Conservation (phyloP, 2,329 filamentous ascomycete species). For the Monosporascus sp. region DNA sequence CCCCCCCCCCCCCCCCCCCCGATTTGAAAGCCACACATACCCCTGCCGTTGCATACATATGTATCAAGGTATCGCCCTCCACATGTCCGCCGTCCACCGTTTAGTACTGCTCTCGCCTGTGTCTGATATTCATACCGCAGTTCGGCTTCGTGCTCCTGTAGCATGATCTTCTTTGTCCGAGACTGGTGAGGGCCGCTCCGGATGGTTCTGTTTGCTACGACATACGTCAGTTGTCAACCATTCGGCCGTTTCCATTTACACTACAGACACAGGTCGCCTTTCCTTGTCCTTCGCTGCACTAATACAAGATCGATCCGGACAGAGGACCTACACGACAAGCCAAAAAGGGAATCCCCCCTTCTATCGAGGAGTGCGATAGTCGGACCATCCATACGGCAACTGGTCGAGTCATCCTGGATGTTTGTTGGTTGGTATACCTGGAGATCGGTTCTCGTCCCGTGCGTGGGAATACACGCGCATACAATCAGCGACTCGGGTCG, state of each 20-base stretch:
- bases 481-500: conserved; percentile 19
- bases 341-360: conserved; percentile 7
- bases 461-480: conserved; percentile 20
- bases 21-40: conserved; percentile 24
- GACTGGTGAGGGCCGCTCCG: conserved; percentile 14
- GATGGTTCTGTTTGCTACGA: conserved; percentile 21
- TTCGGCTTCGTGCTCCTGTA: conserved; percentile 23
- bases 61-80: conserved; percentile 31
- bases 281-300: conserved; percentile 18
- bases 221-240: conserved; percentile 15
- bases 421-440: conserved; percentile 24
- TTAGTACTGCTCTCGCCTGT: conserved; percentile 25
- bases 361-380: conserved; percentile 9
- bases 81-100: conserved; percentile 26
- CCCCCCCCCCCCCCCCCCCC: too few relatives aligned
- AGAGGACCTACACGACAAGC: conserved; percentile 9
- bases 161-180: conserved; percentile 17
- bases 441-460: conserved; percentile 23
- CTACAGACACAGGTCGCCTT: conserved; percentile 14
- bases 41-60: conserved; percentile 37
- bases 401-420: conserved; percentile 17
- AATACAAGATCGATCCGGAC: neutral
- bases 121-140: conserved; percentile 26
- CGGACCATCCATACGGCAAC: conserved; percentile 17
- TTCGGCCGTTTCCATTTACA: conserved; percentile 19